Conservation (phyloP, 768 basidiomycete species). For the Suillus spraguei region DNA sequence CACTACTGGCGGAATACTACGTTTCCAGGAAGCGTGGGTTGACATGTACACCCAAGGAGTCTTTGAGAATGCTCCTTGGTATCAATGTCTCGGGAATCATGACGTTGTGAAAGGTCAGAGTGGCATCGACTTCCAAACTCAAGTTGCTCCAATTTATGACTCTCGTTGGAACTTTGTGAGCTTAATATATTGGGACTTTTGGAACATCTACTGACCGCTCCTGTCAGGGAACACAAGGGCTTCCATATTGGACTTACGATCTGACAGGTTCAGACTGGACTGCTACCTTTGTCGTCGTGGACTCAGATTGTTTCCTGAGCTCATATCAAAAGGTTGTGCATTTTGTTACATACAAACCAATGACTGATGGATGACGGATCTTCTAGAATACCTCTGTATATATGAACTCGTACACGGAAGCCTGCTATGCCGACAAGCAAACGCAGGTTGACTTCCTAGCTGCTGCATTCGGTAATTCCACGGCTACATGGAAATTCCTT, state of each 20-base stretch:
- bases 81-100: constrained; percentile 6
- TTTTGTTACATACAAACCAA: not conserved
- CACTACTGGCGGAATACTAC: constrained; percentile 2
- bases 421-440: constrained; percentile 4
- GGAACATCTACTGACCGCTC: not conserved
- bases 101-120: constrained; percentile 7
- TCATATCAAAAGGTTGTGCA: not conserved
- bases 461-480: not conserved
- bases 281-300: constrained; percentile 6
- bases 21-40: constrained; percentile 6
- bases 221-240: constrained; percentile 6
- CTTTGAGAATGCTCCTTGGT: not conserved
- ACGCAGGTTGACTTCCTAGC: constrained; percentile 4
- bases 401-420: not conserved
- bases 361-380: not conserved
- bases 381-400: constrained; percentile 6
- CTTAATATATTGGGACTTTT: not conserved
- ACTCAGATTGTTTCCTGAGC: constrained; percentile 7
- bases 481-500: constrained; percentile 6
- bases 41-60: constrained; percentile 2
- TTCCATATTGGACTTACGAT: constrained; percentile 6
- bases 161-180: constrained; percentile 5
- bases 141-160: constrained; percentile 6
- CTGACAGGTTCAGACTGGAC: constrained; percentile 1
- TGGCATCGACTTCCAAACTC: constrained; percentile 6